Conservation (phyloP, 148 eudicot species). For the Arbutus unedo region DNA sequence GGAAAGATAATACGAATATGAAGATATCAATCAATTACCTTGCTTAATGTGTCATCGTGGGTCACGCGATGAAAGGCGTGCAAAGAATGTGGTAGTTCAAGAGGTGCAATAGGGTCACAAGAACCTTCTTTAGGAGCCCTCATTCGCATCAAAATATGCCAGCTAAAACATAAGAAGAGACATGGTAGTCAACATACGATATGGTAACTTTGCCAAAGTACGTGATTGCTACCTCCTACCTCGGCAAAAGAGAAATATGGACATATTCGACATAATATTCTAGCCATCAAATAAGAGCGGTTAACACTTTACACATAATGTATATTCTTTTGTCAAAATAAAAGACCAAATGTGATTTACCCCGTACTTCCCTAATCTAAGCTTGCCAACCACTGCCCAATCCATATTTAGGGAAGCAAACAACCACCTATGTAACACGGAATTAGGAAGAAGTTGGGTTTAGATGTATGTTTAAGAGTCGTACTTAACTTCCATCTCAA, state of each 20-base stretch:
- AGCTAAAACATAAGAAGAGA: conserved; percentile 26
- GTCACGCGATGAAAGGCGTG: conserved; percentile 36
- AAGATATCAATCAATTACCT: conserved; percentile 19
- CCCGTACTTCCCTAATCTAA: background rate
- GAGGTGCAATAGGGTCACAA: conserved; percentile 37
- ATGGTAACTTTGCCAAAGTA: background rate
- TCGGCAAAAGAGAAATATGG: background rate
- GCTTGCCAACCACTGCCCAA: background rate
- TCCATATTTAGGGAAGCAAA: no score
- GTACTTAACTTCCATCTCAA: no score
- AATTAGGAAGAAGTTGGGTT: no score
- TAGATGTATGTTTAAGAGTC: no score
- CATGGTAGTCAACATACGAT: background rate
- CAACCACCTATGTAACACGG: no score
- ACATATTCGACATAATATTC: background rate
- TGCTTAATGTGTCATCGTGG: conserved; percentile 22
- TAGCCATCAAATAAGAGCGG: background rate
- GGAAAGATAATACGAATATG: background rate
- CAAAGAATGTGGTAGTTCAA: conserved; percentile 41
- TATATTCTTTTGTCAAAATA: background rate
- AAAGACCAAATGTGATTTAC: background rate
- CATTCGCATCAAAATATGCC: conserved; percentile 46
- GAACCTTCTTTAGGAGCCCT: conserved; percentile 31
- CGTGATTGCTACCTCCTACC: background rate
- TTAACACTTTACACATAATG: background rate